These are phyloP conservation scores for Fusarium zealandicum DNA, from an alignment of 2,329 filamentous ascomycete species.

Conservation along the genomic window DNA sequence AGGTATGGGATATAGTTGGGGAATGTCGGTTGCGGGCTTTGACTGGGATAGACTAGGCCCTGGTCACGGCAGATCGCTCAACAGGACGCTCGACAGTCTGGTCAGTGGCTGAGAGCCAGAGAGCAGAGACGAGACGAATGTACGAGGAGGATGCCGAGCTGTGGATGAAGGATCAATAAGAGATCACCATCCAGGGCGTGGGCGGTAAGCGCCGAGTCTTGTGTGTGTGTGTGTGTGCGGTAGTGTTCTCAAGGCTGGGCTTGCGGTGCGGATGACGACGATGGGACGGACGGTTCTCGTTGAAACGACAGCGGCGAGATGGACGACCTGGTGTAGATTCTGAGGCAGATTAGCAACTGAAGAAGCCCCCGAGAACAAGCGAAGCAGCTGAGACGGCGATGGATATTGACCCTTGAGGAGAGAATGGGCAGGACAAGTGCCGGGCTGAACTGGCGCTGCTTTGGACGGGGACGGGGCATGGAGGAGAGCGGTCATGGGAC, in stretches of 20 bases:
- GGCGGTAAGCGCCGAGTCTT: slow-evolving; percentile 47
- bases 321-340: slow-evolving; percentile 12
- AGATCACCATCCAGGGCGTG: slow-evolving; percentile 42
- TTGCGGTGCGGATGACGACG: slow-evolving; percentile 44
- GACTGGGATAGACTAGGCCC: slow-evolving; percentile 40
- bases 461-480: slow-evolving; percentile 39
- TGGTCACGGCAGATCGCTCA: slow-evolving; percentile 43
- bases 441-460: slow-evolving; percentile 35
- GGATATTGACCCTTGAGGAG: slow-evolving; percentile 15
- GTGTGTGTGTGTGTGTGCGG: slow-evolving; percentile 32
- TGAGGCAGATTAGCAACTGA: slow-evolving; percentile 36
- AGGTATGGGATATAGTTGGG: slow-evolving; percentile 32
- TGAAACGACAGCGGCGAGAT: slow-evolving; percentile 27
- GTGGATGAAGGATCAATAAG: slow-evolving; percentile 37
- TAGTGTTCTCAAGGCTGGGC: slow-evolving; percentile 40
- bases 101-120: slow-evolving; percentile 38
- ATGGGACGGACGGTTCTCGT: slow-evolving; percentile 32
- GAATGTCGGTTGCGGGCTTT: slow-evolving; percentile 46
- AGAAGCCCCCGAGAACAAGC: slow-evolving; percentile 3
- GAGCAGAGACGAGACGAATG: slow-evolving; percentile 25
- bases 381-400: slow-evolving; percentile 17
- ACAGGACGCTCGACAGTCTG: slow-evolving; percentile 35
- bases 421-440: slow-evolving; percentile 23
- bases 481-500: slow-evolving; percentile 33
- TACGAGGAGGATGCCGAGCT: slow-evolving; percentile 26